Base-by-base conservation (phyloP, 768 basidiomycete genomes). In the Mycena leptocephala region DNA sequence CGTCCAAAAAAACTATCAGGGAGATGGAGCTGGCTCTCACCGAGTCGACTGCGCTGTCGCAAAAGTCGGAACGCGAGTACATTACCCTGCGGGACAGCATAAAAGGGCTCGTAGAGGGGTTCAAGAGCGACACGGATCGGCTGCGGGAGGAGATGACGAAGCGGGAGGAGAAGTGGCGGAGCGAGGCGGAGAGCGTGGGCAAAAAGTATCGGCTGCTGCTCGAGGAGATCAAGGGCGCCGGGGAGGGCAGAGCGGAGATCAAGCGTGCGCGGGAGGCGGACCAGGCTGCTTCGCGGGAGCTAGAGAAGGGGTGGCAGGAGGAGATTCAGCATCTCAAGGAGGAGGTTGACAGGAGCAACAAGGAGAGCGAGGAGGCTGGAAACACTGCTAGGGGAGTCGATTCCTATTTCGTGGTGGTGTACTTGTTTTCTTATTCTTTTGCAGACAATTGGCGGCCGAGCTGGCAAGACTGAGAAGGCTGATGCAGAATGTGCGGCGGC, bases 31-130 rank as follows among this genome's bases (percentile, higher is more conserved):
- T 90, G 9, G 86, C 93, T 8, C 88, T 97, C 33, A 79, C 91
- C 1, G 95, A 96, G 84, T 94, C 94, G 3, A 94, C 94, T 0
- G 90, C 95, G 3, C 86, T 94, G 20, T 95, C 94, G 20, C 93
- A 94, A 81, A 96, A 95, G 84, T 92, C 91, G 24, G 95, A 97
- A 83, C 90, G 95, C 43, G 96, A 97, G 85, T 97, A 97, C 78
- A 86, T 93, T 76, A 93, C 93, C 0, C 85, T 97, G 64, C 91
- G 94, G 20, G 95, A 95, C 72, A 93, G 94, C 78, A 84, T 97
- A 67, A 95, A 94, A 82, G 87, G 89, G 9, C 90, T 97, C 82
- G 88, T 90, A 5, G 93, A 93, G 72, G 90, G 91, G 1, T 97
- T 93, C 91, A 93, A 95, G 78, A 81, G 88, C 14, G 96, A 97